These are phyloP conservation scores for Thelonectria discophora DNA, from an alignment of 2,329 filamentous ascomycete genomes.

Conservation along the genomic window DNA sequence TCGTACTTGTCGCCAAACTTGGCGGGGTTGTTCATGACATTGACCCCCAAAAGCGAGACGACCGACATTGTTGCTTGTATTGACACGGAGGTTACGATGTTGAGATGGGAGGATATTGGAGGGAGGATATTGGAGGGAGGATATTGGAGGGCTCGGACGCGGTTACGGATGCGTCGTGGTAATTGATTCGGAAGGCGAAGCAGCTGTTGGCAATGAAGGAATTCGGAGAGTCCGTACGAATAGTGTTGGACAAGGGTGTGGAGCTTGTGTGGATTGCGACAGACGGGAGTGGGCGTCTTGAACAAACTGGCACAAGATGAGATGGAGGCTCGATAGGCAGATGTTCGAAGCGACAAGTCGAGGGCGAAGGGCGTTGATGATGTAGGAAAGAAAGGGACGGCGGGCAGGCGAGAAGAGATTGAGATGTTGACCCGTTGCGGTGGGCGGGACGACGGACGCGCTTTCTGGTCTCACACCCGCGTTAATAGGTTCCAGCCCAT, in stretches of 20 bases:
- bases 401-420: constrained; percentile 19
- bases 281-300: constrained; percentile 4
- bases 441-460: constrained; percentile 27
- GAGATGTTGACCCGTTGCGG: constrained; percentile 24
- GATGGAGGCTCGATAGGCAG: background rate
- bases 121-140: background rate
- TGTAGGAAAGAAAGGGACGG: constrained; percentile 17
- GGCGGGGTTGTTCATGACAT: constrained; percentile 96
- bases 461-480: constrained; percentile 24
- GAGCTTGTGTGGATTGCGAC: constrained; percentile 22
- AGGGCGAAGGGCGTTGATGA: constrained; percentile 13
- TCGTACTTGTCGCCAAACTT: constrained; percentile 92
- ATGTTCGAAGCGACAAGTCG: constrained; percentile 2
- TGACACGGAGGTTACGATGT: constrained; percentile 7
- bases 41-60: constrained; percentile 93
- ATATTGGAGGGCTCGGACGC: constrained; percentile 4
- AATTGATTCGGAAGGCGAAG: constrained; percentile 21
- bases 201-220: constrained; percentile 11
- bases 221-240: constrained; percentile 5
- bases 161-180: constrained; percentile 4
- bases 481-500: constrained; percentile 14
- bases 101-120: background rate
- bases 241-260: constrained; percentile 19
- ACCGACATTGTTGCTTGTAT: constrained; percentile 76
- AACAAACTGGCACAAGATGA: background rate